phyloP scores from a whole-genome alignment of 1,139 yeast genomes.

The Nakaseomyces uthaithaninus region DNA sequence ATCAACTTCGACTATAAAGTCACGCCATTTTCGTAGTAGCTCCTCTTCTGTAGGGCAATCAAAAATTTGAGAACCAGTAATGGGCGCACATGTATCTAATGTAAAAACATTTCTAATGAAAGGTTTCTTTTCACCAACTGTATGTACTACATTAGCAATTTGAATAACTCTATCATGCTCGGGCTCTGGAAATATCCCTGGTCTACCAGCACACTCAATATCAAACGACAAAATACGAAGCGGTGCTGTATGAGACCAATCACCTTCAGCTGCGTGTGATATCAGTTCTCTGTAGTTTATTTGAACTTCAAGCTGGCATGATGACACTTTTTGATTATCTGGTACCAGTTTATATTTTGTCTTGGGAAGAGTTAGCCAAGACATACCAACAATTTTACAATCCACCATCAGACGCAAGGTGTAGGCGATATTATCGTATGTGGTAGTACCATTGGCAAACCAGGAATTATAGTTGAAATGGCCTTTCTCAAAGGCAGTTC shows the following conservation, averaged over 20 bases:
- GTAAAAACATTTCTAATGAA: slow-evolving; percentile 93
- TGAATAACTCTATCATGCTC: slow-evolving; percentile 91
- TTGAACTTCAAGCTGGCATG: slow-evolving; percentile 77
- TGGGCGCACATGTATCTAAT: slow-evolving; percentile 82
- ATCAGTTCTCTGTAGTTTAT: slow-evolving; percentile 61
- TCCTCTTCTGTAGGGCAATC: slow-evolving; percentile 70
- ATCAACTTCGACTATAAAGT: slow-evolving; percentile 73
- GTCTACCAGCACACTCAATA: slow-evolving; percentile 97
- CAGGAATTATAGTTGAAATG: slow-evolving; percentile 60
- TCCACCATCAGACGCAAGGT: slow-evolving; percentile 85
- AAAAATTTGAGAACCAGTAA: slow-evolving; percentile 86
- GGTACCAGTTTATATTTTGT: slow-evolving; percentile 51
- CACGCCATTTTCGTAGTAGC: slow-evolving; percentile 78
- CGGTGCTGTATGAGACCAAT: slow-evolving; percentile 91
- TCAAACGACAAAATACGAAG: slow-evolving; percentile 88
- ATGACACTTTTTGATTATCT: slow-evolving; percentile 42
- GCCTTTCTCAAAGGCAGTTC: slow-evolving; percentile 81
- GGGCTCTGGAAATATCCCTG: slow-evolving; percentile 94
- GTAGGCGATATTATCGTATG: slow-evolving; percentile 87
- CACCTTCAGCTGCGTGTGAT: slow-evolving; percentile 85
- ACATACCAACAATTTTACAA: slow-evolving; percentile 89
- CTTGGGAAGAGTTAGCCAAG: slow-evolving; percentile 87
- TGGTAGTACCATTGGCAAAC: slow-evolving; percentile 49
- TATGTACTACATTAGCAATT: slow-evolving; percentile 87
- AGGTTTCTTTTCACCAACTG: slow-evolving; percentile 67